Base-by-base conservation (phyloP, 495 filamentous ascomycete species). In the Annulohypoxylon nitens region DNA sequence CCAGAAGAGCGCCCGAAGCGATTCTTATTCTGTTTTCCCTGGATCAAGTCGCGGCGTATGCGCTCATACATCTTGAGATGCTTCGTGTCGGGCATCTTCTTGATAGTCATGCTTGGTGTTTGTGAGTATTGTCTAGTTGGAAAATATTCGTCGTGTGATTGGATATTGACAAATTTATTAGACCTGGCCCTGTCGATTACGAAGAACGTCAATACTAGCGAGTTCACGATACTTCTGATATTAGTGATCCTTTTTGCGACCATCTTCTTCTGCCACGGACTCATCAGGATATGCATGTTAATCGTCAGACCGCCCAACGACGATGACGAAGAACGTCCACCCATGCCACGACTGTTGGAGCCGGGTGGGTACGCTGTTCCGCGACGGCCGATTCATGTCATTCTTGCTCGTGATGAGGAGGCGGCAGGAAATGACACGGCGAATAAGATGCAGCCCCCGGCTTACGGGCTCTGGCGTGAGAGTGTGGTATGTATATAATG, bases 391-490 rank as follows among this genome's bases (percentile, higher is more conserved):
- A 92, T 93, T 57, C 85, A 84, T 36, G 88, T 92, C 4, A 82
- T 87, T 11, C 79, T 91, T 33, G 86, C 86, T 7, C 81, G 84
- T n/a, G 90, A 91, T 70, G 90, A 91, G 73, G 90, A 92, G 57
- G 82, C 82, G 25, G 83, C 83, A 20, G 83, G 87, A 47, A 84
- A 86, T 73, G 85, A 82, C 69, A 82, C 84, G 30, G 78, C 83
- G 0, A 83, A 85, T 43, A 90, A 89, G 77, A 65, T 85, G 34
- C 90, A 92, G 14, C 94, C 94, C 36, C 94, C 94, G 14, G 93
- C 93, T n/a, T 97, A 97, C 80, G 94, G 93, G 2, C 77, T 92
- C 9, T 97, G 93, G 93, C 83, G 92, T 67, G 87, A 89, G 78
- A 93, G 90, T 78, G 92, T 96, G 82, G 92, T 94, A 88, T 79